Conservation (phyloP, 352 stramenopile species). For the Globisporangium spiculum region DNA sequence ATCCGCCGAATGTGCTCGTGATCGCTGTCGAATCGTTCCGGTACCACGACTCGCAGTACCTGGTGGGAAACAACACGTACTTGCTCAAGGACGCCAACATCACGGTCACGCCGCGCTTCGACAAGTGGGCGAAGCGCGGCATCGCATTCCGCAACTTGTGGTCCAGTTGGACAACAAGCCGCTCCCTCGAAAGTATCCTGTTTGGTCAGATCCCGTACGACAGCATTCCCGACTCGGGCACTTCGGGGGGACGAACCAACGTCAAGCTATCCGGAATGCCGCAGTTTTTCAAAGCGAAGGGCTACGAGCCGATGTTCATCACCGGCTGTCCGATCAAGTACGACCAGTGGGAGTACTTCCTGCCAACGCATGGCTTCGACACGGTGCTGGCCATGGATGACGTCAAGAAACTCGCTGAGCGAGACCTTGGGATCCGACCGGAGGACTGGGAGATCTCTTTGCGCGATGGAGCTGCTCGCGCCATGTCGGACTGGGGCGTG, state of each 20-base stretch:
- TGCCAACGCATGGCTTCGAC: conserved; percentile 52
- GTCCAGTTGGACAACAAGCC: conserved; percentile 59
- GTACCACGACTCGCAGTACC: conserved; percentile 48
- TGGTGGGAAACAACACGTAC: conserved; percentile 33
- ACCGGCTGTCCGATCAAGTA: conserved; percentile 44
- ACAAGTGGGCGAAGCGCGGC: conserved; percentile 43
- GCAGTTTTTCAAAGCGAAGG: conserved; percentile 49
- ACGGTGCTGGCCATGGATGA: conserved; percentile 35
- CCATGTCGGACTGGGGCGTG: conserved; percentile 36
- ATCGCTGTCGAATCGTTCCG: conserved; percentile 56
- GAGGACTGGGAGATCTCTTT: conserved; percentile 30
- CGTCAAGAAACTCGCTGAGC: conserved; percentile 35
- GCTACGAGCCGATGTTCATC: conserved; percentile 47
- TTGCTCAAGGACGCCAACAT: conserved; percentile 31
- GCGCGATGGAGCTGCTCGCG: conserved; percentile 15
- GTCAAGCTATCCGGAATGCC: conserved; percentile 38
- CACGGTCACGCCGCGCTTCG: conserved; percentile 46
- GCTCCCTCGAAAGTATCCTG: conserved; percentile 51
- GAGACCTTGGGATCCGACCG: conserved; percentile 27
- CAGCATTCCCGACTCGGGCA: conserved; percentile 32
- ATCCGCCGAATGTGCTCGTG: conserved; percentile 51
- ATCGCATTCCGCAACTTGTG: conserved; percentile 56
- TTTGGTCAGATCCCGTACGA: conserved; percentile 53
- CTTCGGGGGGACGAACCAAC: conserved; percentile 24
- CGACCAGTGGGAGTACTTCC: conserved; percentile 47